phyloP scores from a whole-genome alignment of 768 basidiomycete species.

The Phlebiopsis flavidoalba region DNA sequence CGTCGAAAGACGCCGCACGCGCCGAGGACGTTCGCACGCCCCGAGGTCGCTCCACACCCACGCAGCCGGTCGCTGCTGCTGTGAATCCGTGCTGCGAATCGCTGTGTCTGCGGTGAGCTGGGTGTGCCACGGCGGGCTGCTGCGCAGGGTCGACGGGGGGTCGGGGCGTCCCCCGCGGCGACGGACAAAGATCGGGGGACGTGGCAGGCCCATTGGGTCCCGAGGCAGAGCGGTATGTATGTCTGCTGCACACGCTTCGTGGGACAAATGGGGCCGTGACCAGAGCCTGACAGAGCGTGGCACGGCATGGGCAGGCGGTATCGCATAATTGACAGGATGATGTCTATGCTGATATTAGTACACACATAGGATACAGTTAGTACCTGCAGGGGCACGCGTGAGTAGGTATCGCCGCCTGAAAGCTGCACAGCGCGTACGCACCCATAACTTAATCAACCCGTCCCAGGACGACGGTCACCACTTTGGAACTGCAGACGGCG shows the following conservation, averaged over 20 bases:
- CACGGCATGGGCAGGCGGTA: not conserved
- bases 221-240: not conserved
- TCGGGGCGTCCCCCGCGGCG: not conserved
- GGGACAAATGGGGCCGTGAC: not conserved
- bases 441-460: conserved; percentile 97
- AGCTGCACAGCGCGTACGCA: conserved; percentile 32
- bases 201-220: not conserved
- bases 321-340: not conserved
- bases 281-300: not conserved
- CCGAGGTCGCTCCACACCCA: too few species aligned
- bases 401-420: conserved; percentile 20
- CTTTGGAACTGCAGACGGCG: conserved; percentile 67
- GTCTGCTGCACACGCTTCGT: not conserved
- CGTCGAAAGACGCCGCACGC: too few species aligned
- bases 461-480: conserved; percentile 98
- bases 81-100: not conserved
- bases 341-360: conserved; percentile 13
- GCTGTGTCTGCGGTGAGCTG: not conserved
- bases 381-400: conserved; percentile 26
- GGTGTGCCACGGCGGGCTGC: not conserved
- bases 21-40: too few species aligned
- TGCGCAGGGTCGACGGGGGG: not conserved
- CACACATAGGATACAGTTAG: conserved; percentile 14
- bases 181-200: conserved; percentile 3
- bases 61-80: not conserved